Evolutionary conservation across 2,329 filamentous ascomycete species (phyloP).

Genomic region (Teratosphaeria zuluensis): DNA sequence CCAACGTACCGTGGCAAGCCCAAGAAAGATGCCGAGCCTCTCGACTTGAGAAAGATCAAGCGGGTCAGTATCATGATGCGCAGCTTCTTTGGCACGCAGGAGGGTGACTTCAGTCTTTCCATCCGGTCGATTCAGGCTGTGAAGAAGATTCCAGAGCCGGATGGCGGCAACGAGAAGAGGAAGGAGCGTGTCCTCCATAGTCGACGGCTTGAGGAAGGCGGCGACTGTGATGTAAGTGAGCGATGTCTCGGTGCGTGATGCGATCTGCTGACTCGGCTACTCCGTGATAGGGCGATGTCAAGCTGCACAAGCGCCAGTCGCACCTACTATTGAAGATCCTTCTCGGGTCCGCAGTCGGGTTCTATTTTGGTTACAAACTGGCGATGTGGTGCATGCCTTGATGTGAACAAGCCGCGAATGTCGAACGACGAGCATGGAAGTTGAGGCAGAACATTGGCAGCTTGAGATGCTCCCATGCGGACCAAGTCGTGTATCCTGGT

Average conservation of each 20-base stretch:
- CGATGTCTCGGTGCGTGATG: too few relatives aligned
- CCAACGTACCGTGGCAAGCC: constrained; percentile 49
- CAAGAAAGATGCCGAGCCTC: constrained; percentile 47
- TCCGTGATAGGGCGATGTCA: too few relatives aligned
- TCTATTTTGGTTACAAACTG: background rate
- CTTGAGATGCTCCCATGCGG: too few relatives aligned
- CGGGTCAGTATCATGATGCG: constrained; percentile 70
- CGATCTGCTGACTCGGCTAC: too few relatives aligned
- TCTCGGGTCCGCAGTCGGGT: background rate
- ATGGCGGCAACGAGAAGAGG: background rate
- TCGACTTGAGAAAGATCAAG: constrained; percentile 53
- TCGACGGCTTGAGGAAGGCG: background rate
- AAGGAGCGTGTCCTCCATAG: background rate
- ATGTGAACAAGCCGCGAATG: background rate
- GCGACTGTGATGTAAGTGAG: background rate
- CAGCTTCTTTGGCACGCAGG: constrained; percentile 67
- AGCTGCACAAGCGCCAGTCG: background rate
- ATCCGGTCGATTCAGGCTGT: constrained; percentile 46
- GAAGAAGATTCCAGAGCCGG: constrained; percentile 12
- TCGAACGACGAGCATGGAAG: background rate
- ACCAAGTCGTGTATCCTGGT: too few relatives aligned
- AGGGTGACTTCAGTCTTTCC: constrained; percentile 55
- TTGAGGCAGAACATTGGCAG: too few relatives aligned
- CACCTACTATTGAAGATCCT: background rate
- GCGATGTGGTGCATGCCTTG: background rate